Evolutionary conservation across 257 asterid genomes (phyloP), one percentile per base, ranked within the genome.

Genomic region (Ehretia macrophylla): DNA sequence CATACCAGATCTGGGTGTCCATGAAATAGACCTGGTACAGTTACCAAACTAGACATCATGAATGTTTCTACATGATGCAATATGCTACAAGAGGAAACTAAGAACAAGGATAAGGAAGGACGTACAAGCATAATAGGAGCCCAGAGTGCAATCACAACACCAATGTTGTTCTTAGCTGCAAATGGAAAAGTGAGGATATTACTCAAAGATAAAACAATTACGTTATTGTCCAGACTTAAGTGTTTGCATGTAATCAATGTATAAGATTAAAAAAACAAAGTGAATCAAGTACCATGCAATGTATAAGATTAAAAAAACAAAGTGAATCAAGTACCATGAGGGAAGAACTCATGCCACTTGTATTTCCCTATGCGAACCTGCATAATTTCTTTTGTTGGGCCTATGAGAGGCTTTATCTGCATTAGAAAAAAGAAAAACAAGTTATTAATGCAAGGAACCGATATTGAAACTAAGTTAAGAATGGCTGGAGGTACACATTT

Each of bases 1-100:
- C 98, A 77, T 92, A 92, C 98, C 98, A 92, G 60, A 92, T 92
- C 72, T 92, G 98, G 58, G 86, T 83, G 73, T 92, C 98, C 97
- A 92, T 88, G 77, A 92, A 92, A 73, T 92, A 92, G 58, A 92
- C 99, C 99, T 92, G 84, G 54, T 62, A 66, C 23, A 59, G 62
- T 61, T 72, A 66, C 72, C 20, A 37, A 59, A 46, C 27, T 48
- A 64, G 59, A 64, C 49, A 55, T 64, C 19, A 16, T 46, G 19
- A 62, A 59, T 18, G 56, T 32, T 35, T 16, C 38, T 0, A 14
- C 13, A 32, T 9, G 52, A 45, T 56, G 37, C 44, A 42, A 32
- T 17, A 39, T 50, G 21, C 51, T 19, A 16, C 47, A 46, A 59
- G 23, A 51, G 50, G 58, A 42, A 45, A 55, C 53, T 19, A 32